Base-by-base conservation (phyloP, 1,284 basidiomycete genomes). In the Pterulicium gracile region DNA sequence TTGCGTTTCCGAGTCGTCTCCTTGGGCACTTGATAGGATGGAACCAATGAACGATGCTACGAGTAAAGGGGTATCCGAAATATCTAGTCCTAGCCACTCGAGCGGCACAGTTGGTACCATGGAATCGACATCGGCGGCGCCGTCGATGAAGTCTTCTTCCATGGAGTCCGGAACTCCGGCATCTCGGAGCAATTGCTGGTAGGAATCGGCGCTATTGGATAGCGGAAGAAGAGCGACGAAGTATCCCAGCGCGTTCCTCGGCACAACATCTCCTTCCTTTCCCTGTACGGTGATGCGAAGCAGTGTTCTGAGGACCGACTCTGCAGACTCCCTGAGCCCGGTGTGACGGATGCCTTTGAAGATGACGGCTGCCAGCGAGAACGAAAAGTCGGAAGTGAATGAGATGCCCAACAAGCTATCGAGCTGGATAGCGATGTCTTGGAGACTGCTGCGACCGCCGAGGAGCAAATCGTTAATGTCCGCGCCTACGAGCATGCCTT, bases 271-370 rank as follows among this genome's bases (percentile, higher is more conserved):
- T 65, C 58, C 15, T 60, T 60, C 24, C 63, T 57, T 45, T 70
- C 63, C 14, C 74, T 69, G 67, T 42, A 77, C 67, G 32, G 79
- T 80, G 39, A 80, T 72, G 32, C 65, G 63, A 21, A 85, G 65
- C 23, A 82, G 67, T 47, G 65, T 79, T 52, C 75, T 69, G 14
- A 86, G 65, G 12, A 73, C 72, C 2, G 64, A 65, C 51, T 76
- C 73, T 2, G 84, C 80, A 15, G 75, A 69, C 1, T 74, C 75
- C 46, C 67, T 74, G 47, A 89, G 72, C 2, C 70, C 68, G 3
- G 77, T 71, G 55, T 84, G 79, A 27, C 90, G 79, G 46, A 91
- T 65, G 18, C 90, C 90, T 58, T 92, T 91, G 73, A 90, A 88
- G 47, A 94, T 77, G 51, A 89, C 75, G 0, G 87, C 73, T 0